These are phyloP conservation scores for Phytophthora pisi DNA, from an alignment of 352 stramenopile species.

Conservation along the genomic window DNA sequence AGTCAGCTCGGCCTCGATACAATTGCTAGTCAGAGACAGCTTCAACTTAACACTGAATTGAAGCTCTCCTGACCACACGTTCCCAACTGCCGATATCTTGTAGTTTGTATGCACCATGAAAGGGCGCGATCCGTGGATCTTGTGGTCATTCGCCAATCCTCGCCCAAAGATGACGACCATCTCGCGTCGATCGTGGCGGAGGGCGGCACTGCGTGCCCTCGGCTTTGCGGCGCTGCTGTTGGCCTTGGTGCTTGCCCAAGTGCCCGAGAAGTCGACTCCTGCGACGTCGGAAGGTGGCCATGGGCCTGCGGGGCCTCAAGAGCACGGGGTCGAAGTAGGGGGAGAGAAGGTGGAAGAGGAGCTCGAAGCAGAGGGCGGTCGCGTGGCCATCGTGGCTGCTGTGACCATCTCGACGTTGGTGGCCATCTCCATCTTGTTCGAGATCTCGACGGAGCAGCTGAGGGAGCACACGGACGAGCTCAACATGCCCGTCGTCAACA, in stretches of 20 bases:
- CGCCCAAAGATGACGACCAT: slow-evolving; percentile 13
- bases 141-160: slow-evolving; percentile 15
- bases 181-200: slow-evolving; percentile 11
- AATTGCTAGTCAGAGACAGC: slow-evolving; percentile 2
- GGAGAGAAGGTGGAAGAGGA: slow-evolving; percentile 17
- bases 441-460: slow-evolving; percentile 49
- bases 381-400: slow-evolving; percentile 46
- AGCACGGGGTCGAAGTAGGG: not conserved
- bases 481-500: slow-evolving; percentile 79
- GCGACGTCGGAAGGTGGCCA: not conserved
- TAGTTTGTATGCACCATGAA: slow-evolving; percentile 34
- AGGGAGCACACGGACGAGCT: slow-evolving; percentile 64
- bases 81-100: slow-evolving; percentile 26
- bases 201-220: slow-evolving; percentile 8
- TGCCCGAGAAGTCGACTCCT: slow-evolving; percentile 16
- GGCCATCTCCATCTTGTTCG: slow-evolving; percentile 69
- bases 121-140: slow-evolving; percentile 17
- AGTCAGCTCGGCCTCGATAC: not conserved
- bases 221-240: slow-evolving; percentile 23
- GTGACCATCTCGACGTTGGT: slow-evolving; percentile 68
- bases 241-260: slow-evolving; percentile 35
- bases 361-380: slow-evolving; percentile 17
- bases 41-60: slow-evolving; percentile 28
- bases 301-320: slow-evolving; percentile 2
- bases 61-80: slow-evolving; percentile 22